Conservation (phyloP, 139 green algal genomes). For the Tetradesmus lagerheimii region DNA sequence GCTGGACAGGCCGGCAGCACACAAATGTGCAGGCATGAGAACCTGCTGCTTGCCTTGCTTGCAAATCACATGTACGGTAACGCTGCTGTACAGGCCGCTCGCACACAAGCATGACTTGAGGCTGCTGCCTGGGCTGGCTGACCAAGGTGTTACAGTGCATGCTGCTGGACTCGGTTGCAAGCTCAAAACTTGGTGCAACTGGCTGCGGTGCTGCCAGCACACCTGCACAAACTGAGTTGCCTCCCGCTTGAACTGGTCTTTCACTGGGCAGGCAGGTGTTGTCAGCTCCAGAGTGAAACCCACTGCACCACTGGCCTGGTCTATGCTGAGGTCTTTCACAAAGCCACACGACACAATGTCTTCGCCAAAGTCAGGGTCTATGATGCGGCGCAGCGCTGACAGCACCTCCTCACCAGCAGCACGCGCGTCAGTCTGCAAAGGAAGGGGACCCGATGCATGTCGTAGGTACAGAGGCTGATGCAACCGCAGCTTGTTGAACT, state of each 20-base stretch:
- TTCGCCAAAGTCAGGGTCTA: conserved; percentile 98
- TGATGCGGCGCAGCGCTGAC: conserved; percentile 82
- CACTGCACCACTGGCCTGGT: conserved; percentile 65
- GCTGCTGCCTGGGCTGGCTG: no score
- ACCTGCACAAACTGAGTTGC: conserved; percentile 69
- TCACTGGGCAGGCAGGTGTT: conserved; percentile 98
- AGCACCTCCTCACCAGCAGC: conserved; percentile 79
- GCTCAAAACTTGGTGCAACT: neutral
- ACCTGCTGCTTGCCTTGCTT: no score
- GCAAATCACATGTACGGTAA: no score
- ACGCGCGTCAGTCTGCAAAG: conserved; percentile 7
- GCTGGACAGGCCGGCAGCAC: no score
- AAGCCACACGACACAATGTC: conserved; percentile 98
- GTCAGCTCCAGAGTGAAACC: conserved; percentile 95
- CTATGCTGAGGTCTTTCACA: conserved; percentile 88
- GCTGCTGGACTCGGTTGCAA: neutral
- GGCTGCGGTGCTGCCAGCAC: neutral
- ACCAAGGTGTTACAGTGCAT: neutral
- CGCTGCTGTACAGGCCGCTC: no score
- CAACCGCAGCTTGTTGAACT: neutral
- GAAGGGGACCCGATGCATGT: neutral
- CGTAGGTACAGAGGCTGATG: neutral
- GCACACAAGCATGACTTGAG: no score
- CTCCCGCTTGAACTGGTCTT: conserved; percentile 92
- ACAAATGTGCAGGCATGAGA: no score